Percentiles rank a stretch among this genome's conserved stretches.
Conservation (phyloP, 306 rosid species). For the Castanea crenata region DNA sequence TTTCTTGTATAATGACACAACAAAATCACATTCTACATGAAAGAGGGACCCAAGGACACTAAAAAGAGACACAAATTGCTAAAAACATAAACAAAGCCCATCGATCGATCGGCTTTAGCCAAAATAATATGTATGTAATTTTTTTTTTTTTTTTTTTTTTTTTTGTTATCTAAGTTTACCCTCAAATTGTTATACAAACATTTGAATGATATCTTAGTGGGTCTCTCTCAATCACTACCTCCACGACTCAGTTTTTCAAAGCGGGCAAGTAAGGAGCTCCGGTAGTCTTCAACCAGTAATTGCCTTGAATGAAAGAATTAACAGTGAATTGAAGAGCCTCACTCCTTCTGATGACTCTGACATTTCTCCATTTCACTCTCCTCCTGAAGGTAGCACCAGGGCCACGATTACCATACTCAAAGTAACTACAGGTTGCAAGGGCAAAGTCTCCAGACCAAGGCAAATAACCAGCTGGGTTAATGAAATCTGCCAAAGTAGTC, state of each 20-base stretch:
- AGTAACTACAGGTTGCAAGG: conserved; percentile 42
- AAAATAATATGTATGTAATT: too few species aligned
- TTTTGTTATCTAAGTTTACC: too few species aligned
- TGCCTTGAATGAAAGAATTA: conserved; percentile 10
- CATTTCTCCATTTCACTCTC: conserved; percentile 63
- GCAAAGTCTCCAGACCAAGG: conserved; percentile 38
- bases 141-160: too few species aligned
- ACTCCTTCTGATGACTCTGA: conserved; percentile 28
- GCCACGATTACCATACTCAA: conserved; percentile 65
- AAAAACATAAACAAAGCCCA: too few species aligned
- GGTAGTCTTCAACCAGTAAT: conserved; percentile 38
- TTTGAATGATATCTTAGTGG: too few species aligned
- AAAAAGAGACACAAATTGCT: too few species aligned
- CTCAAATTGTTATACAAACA: too few species aligned
- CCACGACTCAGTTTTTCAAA: not conserved
- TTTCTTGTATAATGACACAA: too few species aligned
- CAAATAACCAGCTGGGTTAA: conserved; percentile 34
- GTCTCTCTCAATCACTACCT: too few species aligned
- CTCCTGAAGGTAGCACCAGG: conserved; percentile 30
- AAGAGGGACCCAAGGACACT: too few species aligned
- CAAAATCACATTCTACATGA: too few species aligned
- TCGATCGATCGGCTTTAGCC: too few species aligned
- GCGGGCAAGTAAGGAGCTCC: conserved; percentile 24
- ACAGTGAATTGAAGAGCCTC: conserved; percentile 46
- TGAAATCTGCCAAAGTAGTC: conserved; percentile 43